Evolutionary conservation across 306 rosid genomes (phyloP), one percentile per base, ranked within the genome.

Genomic region (Pterocarpus santalinus): DNA sequence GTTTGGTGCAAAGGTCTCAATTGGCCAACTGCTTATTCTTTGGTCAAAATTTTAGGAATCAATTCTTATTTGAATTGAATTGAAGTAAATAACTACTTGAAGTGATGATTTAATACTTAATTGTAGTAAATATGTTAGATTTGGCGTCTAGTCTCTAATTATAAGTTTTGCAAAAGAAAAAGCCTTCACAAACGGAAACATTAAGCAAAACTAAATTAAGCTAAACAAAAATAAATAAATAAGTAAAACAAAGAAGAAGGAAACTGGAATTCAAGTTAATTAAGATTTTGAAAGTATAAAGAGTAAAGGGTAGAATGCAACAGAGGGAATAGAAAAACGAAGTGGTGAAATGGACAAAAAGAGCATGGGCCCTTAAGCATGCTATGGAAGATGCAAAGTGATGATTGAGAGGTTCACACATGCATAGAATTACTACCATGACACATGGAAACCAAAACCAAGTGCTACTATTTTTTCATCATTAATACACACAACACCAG

Each of bases 381-480:
- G 86, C 84, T 63, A 80, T 32, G 74, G 73, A 77, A 71, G 75
- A 77, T 84, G 81, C 72, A 68, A 60, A 36, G 82, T 71, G 77
- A 75, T 47, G 35, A 69, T 62, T 14, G 7, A 75, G 5, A 34
- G 64, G 64, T 8, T 74, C 77, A 64, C 72, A 79, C 70, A 69
- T 74, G 80, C 78, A 88, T 79, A 70, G 80, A 80, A 88, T 82
- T 84, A 80, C 64, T 62, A 83, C 63, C 83, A 82, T 72, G 38
- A 88, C 88, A 90, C 86, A 86, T 88, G 86, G 88, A 81, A 73
- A 39, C 87, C 89, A 82, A 83, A 88, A 65, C 76, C 32, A 61
- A 17, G 2, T 52, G 58, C 36, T 38, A 73, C 77, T 53, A 8
- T 53, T 55, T 56, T 84, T 82, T 77, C 89, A 88, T 88, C 84